Evolutionary conservation across 306 rosid genomes (phyloP), one percentile per base, ranked within the genome.

Genomic region (Gastrolobium bilobum): DNA sequence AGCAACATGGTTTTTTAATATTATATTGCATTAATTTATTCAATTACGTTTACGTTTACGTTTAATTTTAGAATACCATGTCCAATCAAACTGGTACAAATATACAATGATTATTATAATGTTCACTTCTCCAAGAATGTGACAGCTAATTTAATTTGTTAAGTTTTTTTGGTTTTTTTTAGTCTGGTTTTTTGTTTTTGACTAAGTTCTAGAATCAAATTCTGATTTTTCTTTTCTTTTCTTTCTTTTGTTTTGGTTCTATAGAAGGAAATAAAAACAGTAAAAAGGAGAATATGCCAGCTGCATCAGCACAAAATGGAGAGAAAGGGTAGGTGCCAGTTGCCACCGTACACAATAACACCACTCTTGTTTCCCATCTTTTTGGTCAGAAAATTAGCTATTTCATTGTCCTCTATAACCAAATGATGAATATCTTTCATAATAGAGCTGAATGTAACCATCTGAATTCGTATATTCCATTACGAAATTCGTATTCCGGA

Each of bases 111-210:
- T 76, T 54, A 76, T 62, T 48, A 63, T 71, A 39, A 20, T 8
- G 47, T 71, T 71, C 60, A 62, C 40, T 77, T 65, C 73, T 34
- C 13, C 20, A 11, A 75, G 89, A 82, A 79, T 62, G 75, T 75
- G 86, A 82, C 89, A 86, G 47, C 86, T 79, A 62, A 56, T 75
- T 69, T 34, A 57, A 63, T 69, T 79, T 66, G 66, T 75, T 79
- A 20, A 40, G 8, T 56, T 11, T 51, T 39, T 51, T 56, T 9
- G 6, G 7, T 46, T 31, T 37, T 20, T 15, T 14, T 47, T 56
- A 4, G 1, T 14, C 2, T 15, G 31, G 34, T 52, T 26, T 72
- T 54, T 71, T 54, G 38, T 70, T 50, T 73, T 40, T 50, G 65
- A 50, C 73, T 68, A 7, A 81, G 50, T 43, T 82, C 13, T 43